These are phyloP conservation scores for Mimosa bimucronata DNA, from an alignment of 306 rosid genomes.

Conservation along the genomic window DNA sequence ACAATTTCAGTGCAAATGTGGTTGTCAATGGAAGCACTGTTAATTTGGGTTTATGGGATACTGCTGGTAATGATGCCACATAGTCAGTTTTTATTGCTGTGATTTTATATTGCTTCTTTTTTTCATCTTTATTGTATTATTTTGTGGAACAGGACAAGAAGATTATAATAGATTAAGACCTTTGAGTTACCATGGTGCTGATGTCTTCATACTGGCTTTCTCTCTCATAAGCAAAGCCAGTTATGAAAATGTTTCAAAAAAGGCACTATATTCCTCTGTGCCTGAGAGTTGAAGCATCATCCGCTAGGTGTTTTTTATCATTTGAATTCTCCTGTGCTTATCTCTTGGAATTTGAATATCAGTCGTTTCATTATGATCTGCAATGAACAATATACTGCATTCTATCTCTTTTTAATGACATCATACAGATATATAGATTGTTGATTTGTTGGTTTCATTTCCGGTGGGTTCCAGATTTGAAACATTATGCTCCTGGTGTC, in stretches of 20 bases:
- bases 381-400: background rate
- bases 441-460: conserved; percentile 40
- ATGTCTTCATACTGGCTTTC: conserved; percentile 70
- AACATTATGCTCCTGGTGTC: conserved; percentile 99
- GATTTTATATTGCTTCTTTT: conserved; percentile 5
- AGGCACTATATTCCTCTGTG: conserved; percentile 41
- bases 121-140: conserved; percentile 45
- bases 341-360: background rate
- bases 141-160: conserved; percentile 62
- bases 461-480: conserved; percentile 99
- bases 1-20: conserved; percentile 99
- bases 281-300: conserved; percentile 10
- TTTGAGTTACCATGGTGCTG: conserved; percentile 76
- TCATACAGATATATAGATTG: conserved; percentile 14
- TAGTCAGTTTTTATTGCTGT: conserved; percentile 16
- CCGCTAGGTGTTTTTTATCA: background rate
- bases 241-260: conserved; percentile 74
- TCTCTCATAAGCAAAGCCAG: conserved; percentile 80
- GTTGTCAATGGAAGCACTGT: conserved; percentile 97
- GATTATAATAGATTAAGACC: conserved; percentile 72
- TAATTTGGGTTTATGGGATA: conserved; percentile 97
- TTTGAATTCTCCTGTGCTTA: conserved; percentile 8
- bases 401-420: conserved; percentile 7
- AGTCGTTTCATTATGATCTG: background rate
- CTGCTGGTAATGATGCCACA: conserved; percentile 74